These are phyloP conservation scores for Amaranthus cruentus DNA, from an alignment of 148 eudicot genomes.

Conservation along the genomic window DNA sequence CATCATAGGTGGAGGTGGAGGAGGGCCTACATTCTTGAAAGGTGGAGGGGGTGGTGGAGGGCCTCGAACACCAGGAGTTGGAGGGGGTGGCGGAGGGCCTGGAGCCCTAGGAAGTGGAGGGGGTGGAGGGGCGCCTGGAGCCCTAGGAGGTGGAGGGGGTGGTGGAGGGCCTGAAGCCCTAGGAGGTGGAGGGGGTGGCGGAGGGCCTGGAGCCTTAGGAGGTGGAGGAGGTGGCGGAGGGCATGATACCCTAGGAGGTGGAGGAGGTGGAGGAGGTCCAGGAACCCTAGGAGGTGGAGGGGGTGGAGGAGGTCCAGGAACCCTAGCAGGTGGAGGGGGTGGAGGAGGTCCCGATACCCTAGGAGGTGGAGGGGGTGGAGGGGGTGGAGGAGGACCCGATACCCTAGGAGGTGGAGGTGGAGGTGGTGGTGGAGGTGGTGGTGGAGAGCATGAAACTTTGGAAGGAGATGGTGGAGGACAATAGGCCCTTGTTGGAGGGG, in stretches of 20 bases:
- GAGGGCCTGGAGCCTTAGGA: constrained; percentile 3
- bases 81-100: constrained; percentile 62
- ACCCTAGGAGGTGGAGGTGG: constrained; percentile 17
- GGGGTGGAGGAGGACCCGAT: constrained; percentile 29
- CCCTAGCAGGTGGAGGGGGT: constrained; percentile 25
- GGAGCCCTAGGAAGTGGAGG: constrained; percentile 39
- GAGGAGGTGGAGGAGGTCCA: constrained; percentile 39
- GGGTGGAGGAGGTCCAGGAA: constrained; percentile 27
- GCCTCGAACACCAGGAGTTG: constrained; percentile 30
- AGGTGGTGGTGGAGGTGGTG: constrained; percentile 21
- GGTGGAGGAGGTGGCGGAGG: constrained; percentile 32
- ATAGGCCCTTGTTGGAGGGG: constrained; percentile 17
- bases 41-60: constrained; percentile 65
- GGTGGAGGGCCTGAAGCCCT: constrained; percentile 28
- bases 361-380: constrained; percentile 24
- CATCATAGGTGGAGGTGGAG: constrained; percentile 57
- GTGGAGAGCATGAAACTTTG: constrained; percentile 11
- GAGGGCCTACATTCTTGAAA: constrained; percentile 52
- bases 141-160: constrained; percentile 33
- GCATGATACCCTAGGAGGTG: constrained; percentile 22
- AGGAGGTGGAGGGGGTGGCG: constrained; percentile 32
- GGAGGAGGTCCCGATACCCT: constrained; percentile 11
- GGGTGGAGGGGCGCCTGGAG: constrained; percentile 45
- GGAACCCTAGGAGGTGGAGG: constrained; percentile 28
- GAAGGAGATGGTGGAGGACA: constrained; percentile 20